A percentile compares a stretch with the other conserved stretches of the same genome.
These are phyloP conservation scores for Pichia sp. DNA, from an alignment of 1,139 yeast genomes.

Conservation along the genomic window DNA sequence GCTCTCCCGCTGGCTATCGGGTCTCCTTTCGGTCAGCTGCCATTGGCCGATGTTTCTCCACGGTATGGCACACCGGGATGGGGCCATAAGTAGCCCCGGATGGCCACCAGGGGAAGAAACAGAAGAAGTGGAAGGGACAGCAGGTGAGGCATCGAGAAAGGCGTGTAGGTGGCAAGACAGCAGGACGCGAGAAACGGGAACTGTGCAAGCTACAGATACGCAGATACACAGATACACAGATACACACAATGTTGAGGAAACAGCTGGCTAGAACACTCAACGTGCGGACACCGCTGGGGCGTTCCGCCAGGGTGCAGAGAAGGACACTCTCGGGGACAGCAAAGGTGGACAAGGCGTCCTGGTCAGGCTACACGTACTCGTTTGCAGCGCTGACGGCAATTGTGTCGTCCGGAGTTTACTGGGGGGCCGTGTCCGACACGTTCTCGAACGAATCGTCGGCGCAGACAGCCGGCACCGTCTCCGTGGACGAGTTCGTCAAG, in stretches of 20 bases:
- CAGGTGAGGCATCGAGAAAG: no score
- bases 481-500: constrained; percentile 52
- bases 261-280: no score
- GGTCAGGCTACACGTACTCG: constrained; percentile 11
- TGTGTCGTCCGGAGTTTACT: constrained; percentile 6
- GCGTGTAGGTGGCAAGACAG: no score
- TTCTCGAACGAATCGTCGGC: constrained; percentile 8
- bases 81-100: not conserved
- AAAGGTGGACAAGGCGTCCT: not conserved
- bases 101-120: no score
- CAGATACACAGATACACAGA: no score
- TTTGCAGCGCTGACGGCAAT: constrained; percentile 9
- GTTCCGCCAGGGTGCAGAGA: no score
- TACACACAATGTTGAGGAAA: no score
- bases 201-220: no score
- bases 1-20: not conserved
- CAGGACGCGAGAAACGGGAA: no score
- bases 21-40: not conserved
- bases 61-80: not conserved
- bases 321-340: not conserved
- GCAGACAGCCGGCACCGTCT: constrained; percentile 10
- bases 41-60: not conserved
- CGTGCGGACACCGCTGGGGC: no score
- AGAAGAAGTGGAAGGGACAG: no score
- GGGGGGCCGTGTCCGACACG: not conserved